These are phyloP conservation scores for Backusella sp. DNA, from an alignment of 192 early-diverging fungal genomes.

Conservation along the genomic window DNA sequence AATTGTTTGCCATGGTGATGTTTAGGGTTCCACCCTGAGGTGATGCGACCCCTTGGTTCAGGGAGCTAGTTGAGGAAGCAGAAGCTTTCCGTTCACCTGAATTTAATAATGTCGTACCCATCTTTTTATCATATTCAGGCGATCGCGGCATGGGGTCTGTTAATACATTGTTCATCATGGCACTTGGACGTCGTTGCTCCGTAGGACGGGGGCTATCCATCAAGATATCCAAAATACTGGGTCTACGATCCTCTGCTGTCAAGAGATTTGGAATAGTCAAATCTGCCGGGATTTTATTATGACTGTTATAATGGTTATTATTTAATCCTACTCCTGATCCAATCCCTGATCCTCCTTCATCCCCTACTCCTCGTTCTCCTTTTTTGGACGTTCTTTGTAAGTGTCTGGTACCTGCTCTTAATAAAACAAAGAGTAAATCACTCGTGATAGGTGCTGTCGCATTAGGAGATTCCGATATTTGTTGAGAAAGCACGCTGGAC, in stretches of 20 bases:
- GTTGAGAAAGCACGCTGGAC: conserved; percentile 17
- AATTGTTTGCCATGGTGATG: neutral
- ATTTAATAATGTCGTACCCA: neutral
- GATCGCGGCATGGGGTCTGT: neutral
- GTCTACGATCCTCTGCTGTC: conserved; percentile 14
- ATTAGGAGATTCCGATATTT: conserved; percentile 1
- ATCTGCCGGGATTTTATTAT: neutral
- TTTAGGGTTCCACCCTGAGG: neutral
- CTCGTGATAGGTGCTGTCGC: conserved; percentile 14
- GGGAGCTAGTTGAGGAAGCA: conserved; percentile 7
- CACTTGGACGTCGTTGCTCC: conserved; percentile 20
- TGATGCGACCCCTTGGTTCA: conserved; percentile 5
- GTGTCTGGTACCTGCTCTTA: neutral
- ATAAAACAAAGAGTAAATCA: conserved; percentile 21
- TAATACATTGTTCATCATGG: neutral
- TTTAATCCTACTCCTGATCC: conserved; percentile 6
- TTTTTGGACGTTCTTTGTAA: conserved; percentile 8
- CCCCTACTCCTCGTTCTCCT: conserved; percentile 1
- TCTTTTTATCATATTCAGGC: conserved; percentile 12
- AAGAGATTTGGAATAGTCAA: neutral
- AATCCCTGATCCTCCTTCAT: neutral
- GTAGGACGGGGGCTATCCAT: conserved; percentile 15
- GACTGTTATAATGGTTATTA: neutral
- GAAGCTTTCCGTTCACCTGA: conserved; percentile 17
- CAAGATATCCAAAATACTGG: conserved; percentile 28